Evolutionary conservation across 169 alveolate species (phyloP).

Genomic region (Plasmodium cynomolgi): DNA sequence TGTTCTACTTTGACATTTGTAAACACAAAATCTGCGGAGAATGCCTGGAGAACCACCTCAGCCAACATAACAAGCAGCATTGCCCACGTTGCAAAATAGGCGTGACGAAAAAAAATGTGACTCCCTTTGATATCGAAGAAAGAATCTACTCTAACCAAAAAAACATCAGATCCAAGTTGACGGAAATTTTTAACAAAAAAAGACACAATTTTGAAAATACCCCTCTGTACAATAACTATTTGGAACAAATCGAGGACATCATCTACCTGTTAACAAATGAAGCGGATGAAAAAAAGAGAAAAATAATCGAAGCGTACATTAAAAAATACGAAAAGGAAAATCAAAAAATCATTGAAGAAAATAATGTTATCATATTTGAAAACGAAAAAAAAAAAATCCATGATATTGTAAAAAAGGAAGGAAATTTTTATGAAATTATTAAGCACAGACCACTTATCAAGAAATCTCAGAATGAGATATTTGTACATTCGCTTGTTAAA

Average conservation of each 20-base stretch:
- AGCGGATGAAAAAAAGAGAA: constrained; percentile 77
- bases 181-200: constrained; percentile 80
- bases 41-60: constrained; percentile 54
- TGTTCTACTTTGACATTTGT: constrained; percentile 51
- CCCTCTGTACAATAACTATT: constrained; percentile 82
- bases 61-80: constrained; percentile 46
- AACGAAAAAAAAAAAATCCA: constrained; percentile 79
- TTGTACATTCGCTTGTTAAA: constrained; percentile 61
- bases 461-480: constrained; percentile 33
- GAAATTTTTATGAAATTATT: constrained; percentile 83
- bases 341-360: constrained; percentile 77
- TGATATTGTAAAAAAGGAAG: constrained; percentile 82
- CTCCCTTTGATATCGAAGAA: constrained; percentile 56
- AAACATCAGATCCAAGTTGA: constrained; percentile 42
- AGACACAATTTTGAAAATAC: constrained; percentile 83
- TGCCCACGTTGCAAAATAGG: constrained; percentile 68
- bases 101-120: constrained; percentile 37
- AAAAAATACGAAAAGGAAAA: constrained; percentile 81
- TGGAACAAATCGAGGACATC: constrained; percentile 80
- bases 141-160: constrained; percentile 51
- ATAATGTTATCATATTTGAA: constrained; percentile 79
- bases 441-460: constrained; percentile 83
- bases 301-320: constrained; percentile 78
- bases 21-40: constrained; percentile 72
- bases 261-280: constrained; percentile 65